Conservation (phyloP, 202 grass and related monocot genomes). For the Setaria viridis region DNA sequence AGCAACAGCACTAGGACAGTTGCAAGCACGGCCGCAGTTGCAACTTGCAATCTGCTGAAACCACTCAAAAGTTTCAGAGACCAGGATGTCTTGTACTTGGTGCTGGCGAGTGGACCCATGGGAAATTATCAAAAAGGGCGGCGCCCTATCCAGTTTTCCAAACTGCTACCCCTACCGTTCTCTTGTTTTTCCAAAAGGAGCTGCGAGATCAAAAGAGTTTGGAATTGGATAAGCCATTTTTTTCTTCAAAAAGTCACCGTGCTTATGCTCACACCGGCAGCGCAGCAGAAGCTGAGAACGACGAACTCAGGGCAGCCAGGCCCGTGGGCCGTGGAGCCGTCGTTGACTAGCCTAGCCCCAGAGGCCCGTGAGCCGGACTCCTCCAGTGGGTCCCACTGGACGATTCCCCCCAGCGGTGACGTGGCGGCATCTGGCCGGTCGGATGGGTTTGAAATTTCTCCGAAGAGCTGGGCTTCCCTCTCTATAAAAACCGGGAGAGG, state of each 20-base stretch:
- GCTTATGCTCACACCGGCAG: not conserved
- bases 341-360: slow-evolving; percentile 37
- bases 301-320: not conserved
- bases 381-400: not conserved
- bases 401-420: not conserved
- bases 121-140: slow-evolving; percentile 18
- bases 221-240: slow-evolving; percentile 15
- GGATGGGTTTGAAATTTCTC: slow-evolving; percentile 51
- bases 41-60: not conserved
- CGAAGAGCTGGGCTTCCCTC: not conserved
- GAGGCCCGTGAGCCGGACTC: not conserved
- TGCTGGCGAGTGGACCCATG: not conserved
- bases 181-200: slow-evolving; percentile 3
- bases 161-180: not conserved
- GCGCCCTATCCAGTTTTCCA: slow-evolving; percentile 27
- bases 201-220: not conserved
- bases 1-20: not conserved
- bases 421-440: slow-evolving; percentile 39
- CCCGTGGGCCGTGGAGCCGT: slow-evolving; percentile 53
- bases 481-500: slow-evolving; percentile 28
- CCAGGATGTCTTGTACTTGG: not conserved
- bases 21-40: not conserved
- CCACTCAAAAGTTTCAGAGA: not conserved
- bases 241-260: slow-evolving; percentile 26
- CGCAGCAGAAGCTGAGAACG: not conserved